These are phyloP conservation scores for Arthrinium phaeospermum DNA, from an alignment of 2,329 filamentous ascomycete species.

Conservation along the genomic window DNA sequence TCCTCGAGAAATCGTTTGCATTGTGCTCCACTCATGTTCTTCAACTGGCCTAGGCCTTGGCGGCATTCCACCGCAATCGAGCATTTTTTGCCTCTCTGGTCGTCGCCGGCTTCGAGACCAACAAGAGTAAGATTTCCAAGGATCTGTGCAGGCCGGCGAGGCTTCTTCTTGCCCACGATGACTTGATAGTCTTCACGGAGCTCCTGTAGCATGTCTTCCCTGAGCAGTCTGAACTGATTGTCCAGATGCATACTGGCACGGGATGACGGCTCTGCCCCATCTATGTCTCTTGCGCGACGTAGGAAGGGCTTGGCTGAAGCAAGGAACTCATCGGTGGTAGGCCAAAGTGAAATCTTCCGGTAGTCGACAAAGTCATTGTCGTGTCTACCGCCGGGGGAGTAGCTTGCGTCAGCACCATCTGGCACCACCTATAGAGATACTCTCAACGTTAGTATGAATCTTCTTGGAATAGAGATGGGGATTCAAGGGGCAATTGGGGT, in stretches of 20 bases:
- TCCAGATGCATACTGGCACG: slow-evolving; percentile 63
- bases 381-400: slow-evolving; percentile 67
- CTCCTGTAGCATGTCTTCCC: slow-evolving; percentile 74
- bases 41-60: slow-evolving; percentile 51
- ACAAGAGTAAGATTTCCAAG: slow-evolving; percentile 41
- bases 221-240: slow-evolving; percentile 72
- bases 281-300: slow-evolving; percentile 55
- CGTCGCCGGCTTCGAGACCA: slow-evolving; percentile 43
- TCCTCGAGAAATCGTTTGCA: slow-evolving; percentile 52
- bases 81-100: slow-evolving; percentile 36
- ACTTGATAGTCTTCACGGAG: slow-evolving; percentile 58
- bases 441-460: no score
- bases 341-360: slow-evolving; percentile 65
- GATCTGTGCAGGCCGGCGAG: slow-evolving; percentile 43
- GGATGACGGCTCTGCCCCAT: slow-evolving; percentile 40
- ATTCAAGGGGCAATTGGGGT: no score
- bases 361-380: slow-evolving; percentile 74
- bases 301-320: slow-evolving; percentile 60
- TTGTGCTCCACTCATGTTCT: slow-evolving; percentile 31
- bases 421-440: no score
- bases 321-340: slow-evolving; percentile 68
- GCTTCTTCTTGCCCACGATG: slow-evolving; percentile 51
- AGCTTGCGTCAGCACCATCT: no score
- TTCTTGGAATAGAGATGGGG: no score
- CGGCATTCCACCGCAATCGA: slow-evolving; percentile 47